Evolutionary conservation across 148 eudicot genomes (phyloP).

Genomic region (Salicornia ramosissima): DNA sequence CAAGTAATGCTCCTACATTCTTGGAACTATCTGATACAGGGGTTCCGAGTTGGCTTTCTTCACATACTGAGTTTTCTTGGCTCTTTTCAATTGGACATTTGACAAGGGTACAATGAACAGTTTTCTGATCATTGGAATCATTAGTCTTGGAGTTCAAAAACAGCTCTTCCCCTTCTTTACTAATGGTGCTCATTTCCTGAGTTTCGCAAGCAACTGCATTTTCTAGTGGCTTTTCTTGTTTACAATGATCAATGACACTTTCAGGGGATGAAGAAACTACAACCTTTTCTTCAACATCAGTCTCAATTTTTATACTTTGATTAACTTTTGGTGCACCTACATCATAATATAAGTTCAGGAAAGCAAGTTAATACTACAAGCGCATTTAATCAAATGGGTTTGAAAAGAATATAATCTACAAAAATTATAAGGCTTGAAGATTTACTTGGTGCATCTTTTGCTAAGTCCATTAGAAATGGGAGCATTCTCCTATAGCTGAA

Average conservation of each 20-base stretch:
- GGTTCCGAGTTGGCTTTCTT: constrained; percentile 10
- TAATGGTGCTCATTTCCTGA: constrained; percentile 16
- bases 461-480: constrained; percentile 49
- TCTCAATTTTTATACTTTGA: constrained; percentile 22
- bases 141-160: not conserved
- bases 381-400: not conserved
- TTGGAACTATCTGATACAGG: not conserved
- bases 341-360: constrained; percentile 5
- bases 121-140: constrained; percentile 15
- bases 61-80: constrained; percentile 4
- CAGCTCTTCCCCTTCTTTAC: constrained; percentile 14
- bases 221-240: constrained; percentile 17
- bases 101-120: not conserved
- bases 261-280: constrained; percentile 15
- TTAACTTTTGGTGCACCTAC: constrained; percentile 31
- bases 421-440: not conserved
- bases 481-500: constrained; percentile 57
- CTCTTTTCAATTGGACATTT: constrained; percentile 16
- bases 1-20: constrained; percentile 11
- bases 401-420: not conserved
- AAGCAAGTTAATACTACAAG: not conserved
- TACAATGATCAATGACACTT: not conserved
- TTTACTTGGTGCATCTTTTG: constrained; percentile 39
- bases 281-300: constrained; percentile 20
- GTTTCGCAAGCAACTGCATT: not conserved